Base-by-base conservation (phyloP, 164 flowering plant species). In the Buxus sempervirens region DNA sequence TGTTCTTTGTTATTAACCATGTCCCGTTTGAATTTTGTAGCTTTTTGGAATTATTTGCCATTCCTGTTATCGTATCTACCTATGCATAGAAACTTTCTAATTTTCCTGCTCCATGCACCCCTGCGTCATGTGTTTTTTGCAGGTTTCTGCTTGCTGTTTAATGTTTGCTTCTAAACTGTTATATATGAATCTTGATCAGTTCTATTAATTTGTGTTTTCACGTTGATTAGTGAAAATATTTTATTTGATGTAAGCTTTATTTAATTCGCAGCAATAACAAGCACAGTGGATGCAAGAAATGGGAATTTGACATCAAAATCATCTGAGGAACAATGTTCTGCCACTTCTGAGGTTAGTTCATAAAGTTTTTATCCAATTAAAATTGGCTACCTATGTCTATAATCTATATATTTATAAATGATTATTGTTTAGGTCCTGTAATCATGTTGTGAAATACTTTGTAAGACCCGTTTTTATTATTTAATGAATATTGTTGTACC, bases 261-360 rank as follows among this genome's bases (percentile, higher is more conserved):
- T 73, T 58, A 15, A 63, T 71, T 21, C 80, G 75, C 86, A 86
- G 93, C 90, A 60, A 63, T 71, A 18, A 66, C 73, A 51, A 73
- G 72, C 58, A 21, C 74, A 42, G 19, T 64, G 24, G 88, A 80
- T 63, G 62, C 73, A 60, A 72, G 77, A 38, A 80, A 82, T 71
- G 85, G 82, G 41, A 81, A 79, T 55, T 58, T 76, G 25, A 42
- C 68, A 27, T 75, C 81, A 20, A 67, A 73, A 25, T 69, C 72
- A 72, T 73, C 84, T 58, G 84, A 83, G 60, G 42, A 64, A 25
- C 78, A 69, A 51, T 25, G 23, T 54, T 64, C 60, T 65, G 75
- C 73, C 58, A 58, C 75, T 66, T 81, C 84, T 58, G 86, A 89
- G 98, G 98, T 90, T 63, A 58, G 80, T 28, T 64, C 16, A 25